Evolutionary conservation across 257 asterid species (phyloP).

Genomic region (Ilex asprella): DNA sequence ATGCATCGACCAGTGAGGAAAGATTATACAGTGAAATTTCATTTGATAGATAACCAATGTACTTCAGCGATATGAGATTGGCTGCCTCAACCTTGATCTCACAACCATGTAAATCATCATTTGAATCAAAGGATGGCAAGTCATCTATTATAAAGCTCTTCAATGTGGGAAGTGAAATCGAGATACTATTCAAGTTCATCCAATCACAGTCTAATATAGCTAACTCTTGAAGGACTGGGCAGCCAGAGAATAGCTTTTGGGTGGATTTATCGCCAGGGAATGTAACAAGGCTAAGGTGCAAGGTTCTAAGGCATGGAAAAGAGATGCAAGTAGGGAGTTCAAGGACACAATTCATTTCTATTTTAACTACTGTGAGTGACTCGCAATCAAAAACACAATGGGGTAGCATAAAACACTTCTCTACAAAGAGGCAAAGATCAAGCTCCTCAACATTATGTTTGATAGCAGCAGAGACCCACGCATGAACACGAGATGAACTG

Average conservation of each 20-base stretch:
- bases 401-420: conserved; percentile 38
- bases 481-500: conserved; percentile 35
- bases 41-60: conserved; percentile 40
- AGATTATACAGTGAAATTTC: conserved; percentile 26
- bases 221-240: conserved; percentile 44
- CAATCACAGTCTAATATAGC: conserved; percentile 49
- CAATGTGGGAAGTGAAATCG: conserved; percentile 37
- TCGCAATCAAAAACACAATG: conserved; percentile 30
- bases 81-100: conserved; percentile 36
- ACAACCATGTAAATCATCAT: conserved; percentile 35
- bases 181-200: conserved; percentile 28
- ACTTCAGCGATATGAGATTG: conserved; percentile 28
- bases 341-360: conserved; percentile 43
- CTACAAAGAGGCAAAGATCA: conserved; percentile 50
- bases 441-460: conserved; percentile 40
- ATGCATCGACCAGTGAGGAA: conserved; percentile 24
- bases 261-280: conserved; percentile 37
- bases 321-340: conserved; percentile 38
- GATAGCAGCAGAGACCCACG: conserved; percentile 44
- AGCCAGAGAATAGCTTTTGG: conserved; percentile 38
- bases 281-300: conserved; percentile 42
- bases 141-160: conserved; percentile 45
- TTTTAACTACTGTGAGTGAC: conserved; percentile 25
- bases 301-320: conserved; percentile 33
- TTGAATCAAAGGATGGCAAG: conserved; percentile 33